A percentile compares a stretch with the other conserved stretches of the same genome.
Evolutionary conservation across 352 stramenopile genomes (phyloP).

Genomic region (Bremia lactucae): DNA sequence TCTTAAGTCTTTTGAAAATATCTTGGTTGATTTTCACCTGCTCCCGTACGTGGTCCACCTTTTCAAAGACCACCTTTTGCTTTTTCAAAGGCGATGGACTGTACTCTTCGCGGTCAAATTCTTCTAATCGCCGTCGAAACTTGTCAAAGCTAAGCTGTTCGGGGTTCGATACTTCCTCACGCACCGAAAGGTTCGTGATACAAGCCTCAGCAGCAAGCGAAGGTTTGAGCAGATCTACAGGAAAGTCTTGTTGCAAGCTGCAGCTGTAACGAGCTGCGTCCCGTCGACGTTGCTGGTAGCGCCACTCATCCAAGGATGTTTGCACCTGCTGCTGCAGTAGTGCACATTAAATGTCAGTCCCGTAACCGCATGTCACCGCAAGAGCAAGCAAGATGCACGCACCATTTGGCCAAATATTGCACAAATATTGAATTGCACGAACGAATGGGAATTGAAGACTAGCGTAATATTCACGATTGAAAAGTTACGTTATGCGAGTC

Average conservation of each 20-base stretch:
- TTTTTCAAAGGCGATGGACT: constrained; percentile 17
- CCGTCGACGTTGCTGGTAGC: constrained; percentile 34
- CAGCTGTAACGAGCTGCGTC: constrained; percentile 45
- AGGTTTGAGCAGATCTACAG: constrained; percentile 28
- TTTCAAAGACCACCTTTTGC: constrained; percentile 19
- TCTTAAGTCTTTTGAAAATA: constrained; percentile 25
- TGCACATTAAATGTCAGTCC: constrained; percentile 3
- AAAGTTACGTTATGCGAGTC: constrained; percentile 7
- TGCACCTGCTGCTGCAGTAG: constrained; percentile 30
- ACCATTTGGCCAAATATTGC: constrained; percentile 13
- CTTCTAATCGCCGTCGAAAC: constrained; percentile 30
- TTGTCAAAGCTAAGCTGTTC: constrained; percentile 25
- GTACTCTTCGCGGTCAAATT: constrained; percentile 41
- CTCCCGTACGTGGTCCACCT: constrained; percentile 24
- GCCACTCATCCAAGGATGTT: constrained; percentile 29
- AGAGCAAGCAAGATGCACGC: constrained; percentile 1
- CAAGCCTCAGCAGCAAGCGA: not conserved
- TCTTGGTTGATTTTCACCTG: constrained; percentile 27
- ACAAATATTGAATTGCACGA: constrained; percentile 7
- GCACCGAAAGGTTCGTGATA: constrained; percentile 10
- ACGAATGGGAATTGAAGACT: constrained; percentile 2
- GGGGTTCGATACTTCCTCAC: constrained; percentile 8
- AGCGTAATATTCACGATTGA: not conserved
- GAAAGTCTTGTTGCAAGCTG: constrained; percentile 29
- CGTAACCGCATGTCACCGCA: not conserved